These are phyloP conservation scores for Adansonia madagascariensis DNA, from an alignment of 441 rosid genomes.

Conservation along the genomic window DNA sequence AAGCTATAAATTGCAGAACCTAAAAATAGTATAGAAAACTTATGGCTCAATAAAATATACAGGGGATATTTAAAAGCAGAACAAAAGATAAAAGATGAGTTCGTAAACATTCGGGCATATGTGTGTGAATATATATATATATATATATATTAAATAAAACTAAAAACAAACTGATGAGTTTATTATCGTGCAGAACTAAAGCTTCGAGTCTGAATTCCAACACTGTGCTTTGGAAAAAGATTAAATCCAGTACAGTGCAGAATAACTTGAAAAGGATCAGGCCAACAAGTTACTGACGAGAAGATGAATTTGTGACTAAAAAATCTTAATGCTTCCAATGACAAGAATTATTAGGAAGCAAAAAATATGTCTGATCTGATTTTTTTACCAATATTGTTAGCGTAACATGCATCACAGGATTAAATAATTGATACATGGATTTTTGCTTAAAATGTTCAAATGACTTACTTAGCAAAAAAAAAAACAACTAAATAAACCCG, in stretches of 20 bases:
- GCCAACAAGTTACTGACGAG: background rate
- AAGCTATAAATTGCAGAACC: background rate
- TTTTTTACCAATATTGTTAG: background rate
- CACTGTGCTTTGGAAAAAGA: background rate
- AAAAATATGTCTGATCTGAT: background rate
- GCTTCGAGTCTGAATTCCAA: background rate
- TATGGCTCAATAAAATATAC: background rate
- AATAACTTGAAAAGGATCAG: background rate
- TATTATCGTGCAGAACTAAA: background rate
- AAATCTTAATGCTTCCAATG: background rate
- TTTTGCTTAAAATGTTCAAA: background rate
- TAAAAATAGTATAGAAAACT: background rate
- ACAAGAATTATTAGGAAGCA: background rate
- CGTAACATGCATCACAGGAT: background rate
- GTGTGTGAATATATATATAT: no score
- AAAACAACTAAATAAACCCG: no score
- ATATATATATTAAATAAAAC: no score
- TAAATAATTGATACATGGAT: background rate
- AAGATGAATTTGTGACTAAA: background rate
- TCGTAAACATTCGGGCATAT: background rate
- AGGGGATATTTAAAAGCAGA: background rate
- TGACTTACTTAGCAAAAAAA: background rate
- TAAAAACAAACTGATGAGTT: background rate
- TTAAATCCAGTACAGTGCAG: background rate
- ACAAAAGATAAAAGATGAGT: background rate